Percentiles rank a stretch among this genome's conserved stretches.
phyloP scores from a whole-genome alignment of 768 basidiomycete species.

The Leccinum longicurvipes region DNA sequence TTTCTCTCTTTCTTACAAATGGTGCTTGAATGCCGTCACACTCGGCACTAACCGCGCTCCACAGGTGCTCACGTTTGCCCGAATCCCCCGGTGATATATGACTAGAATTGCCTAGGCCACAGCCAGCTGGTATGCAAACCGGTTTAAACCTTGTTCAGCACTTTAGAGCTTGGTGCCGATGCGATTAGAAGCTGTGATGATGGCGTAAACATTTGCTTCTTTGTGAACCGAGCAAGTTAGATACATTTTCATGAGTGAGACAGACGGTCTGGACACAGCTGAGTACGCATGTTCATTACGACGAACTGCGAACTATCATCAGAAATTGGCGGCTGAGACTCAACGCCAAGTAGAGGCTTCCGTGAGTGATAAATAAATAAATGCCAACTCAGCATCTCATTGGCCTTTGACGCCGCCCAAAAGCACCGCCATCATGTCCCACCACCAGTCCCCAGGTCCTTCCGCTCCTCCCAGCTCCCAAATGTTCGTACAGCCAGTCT shows the following conservation, averaged over 20 bases:
- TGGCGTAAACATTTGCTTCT: background rate
- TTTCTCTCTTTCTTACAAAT: background rate
- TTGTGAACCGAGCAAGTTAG: background rate
- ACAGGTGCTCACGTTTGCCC: background rate
- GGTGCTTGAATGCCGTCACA: conserved; percentile 19
- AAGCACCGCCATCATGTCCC: conserved; percentile 60
- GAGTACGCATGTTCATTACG: background rate
- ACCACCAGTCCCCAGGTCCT: conserved; percentile 55
- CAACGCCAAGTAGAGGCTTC: conserved; percentile 26
- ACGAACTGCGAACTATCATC: conserved; percentile 5
- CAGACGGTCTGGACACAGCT: background rate
- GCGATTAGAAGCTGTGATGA: conserved; percentile 5
- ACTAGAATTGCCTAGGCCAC: background rate
- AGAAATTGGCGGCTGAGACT: conserved; percentile 16
- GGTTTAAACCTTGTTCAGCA: conserved; percentile 7
- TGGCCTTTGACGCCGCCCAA: conserved; percentile 31
- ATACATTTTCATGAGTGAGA: background rate
- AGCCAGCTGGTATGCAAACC: conserved; percentile 4
- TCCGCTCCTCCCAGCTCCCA: conserved; percentile 41
- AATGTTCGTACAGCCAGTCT: conserved; percentile 31
- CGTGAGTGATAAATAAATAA: conserved; percentile 29
- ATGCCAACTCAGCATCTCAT: conserved; percentile 29
- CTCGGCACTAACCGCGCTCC: background rate
- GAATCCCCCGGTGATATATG: background rate
- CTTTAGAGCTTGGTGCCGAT: background rate